Conservation (phyloP, 148 eudicot species). For the Arctostaphylos glauca region DNA sequence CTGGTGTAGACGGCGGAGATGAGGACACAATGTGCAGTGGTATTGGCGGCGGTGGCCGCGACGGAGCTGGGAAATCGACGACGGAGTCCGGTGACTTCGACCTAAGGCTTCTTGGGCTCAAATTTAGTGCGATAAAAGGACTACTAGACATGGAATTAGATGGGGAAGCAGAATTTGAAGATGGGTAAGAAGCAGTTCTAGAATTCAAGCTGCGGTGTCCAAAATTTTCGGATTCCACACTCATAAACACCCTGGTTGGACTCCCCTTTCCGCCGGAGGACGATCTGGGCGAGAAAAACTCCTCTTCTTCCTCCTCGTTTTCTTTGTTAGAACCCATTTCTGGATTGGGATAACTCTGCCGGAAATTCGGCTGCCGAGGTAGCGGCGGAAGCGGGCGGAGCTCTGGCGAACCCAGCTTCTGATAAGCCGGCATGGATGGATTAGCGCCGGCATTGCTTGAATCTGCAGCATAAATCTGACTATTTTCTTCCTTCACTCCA, state of each 20-base stretch:
- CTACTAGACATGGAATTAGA: slow-evolving; percentile 23
- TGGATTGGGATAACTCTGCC: slow-evolving; percentile 7
- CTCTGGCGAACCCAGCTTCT: slow-evolving; percentile 64
- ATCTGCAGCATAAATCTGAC: background rate
- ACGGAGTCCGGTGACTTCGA: slow-evolving; percentile 31
- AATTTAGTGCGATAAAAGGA: slow-evolving; percentile 30
- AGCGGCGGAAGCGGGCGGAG: slow-evolving; percentile 84
- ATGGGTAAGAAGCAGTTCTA: slow-evolving; percentile 16
- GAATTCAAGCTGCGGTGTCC: slow-evolving; percentile 25
- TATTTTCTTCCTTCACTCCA: slow-evolving; percentile 8
- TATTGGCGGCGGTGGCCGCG: slow-evolving; percentile 26
- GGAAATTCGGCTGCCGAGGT: slow-evolving; percentile 30
- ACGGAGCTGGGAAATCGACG: slow-evolving; percentile 28
- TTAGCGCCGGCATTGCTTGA: slow-evolving; percentile 5
- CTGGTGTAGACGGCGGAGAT: slow-evolving; percentile 21
- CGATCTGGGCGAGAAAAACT: slow-evolving; percentile 60
- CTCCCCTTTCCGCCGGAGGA: slow-evolving; percentile 26
- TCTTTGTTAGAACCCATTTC: slow-evolving; percentile 5
- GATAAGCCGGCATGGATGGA: slow-evolving; percentile 11
- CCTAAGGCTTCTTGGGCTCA: slow-evolving; percentile 28
- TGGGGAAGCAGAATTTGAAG: slow-evolving; percentile 31
- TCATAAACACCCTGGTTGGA: slow-evolving; percentile 3
- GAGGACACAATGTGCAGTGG: slow-evolving; percentile 24
- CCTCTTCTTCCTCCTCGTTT: slow-evolving; percentile 33
- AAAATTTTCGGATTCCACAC: slow-evolving; percentile 16